These are phyloP conservation scores for Penicillium waksmanii DNA, from an alignment of 495 filamentous ascomycete genomes.

Conservation along the genomic window DNA sequence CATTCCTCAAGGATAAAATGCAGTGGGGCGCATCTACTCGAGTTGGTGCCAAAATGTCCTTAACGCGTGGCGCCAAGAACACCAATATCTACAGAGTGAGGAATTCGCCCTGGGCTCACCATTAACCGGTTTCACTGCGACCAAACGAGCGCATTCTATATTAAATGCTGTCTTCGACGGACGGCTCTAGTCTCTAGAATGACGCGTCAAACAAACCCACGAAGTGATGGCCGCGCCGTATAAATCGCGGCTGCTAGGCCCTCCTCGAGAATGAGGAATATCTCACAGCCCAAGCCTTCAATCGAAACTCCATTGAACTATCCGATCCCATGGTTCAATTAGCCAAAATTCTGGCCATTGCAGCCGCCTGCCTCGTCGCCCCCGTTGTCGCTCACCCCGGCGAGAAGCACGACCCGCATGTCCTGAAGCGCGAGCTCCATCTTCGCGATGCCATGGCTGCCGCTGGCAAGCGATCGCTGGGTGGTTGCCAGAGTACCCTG, in stretches of 20 bases:
- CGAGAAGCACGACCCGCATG: slow-evolving; percentile 41
- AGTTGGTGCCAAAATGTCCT: neutral
- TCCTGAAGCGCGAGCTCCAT: slow-evolving; percentile 36
- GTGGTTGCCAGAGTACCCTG: slow-evolving; percentile 30
- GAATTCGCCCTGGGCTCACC: neutral
- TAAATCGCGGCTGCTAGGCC: neutral
- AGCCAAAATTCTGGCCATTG: slow-evolving; percentile 32
- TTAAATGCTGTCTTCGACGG: neutral
- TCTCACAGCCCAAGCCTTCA: neutral
- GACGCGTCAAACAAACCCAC: neutral
- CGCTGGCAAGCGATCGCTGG: slow-evolving; percentile 31
- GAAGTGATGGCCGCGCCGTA: neutral
- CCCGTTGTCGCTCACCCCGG: slow-evolving; percentile 39
- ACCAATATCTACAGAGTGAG: neutral
- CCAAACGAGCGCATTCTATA: neutral
- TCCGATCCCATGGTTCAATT: slow-evolving; percentile 25
- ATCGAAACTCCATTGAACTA: neutral
- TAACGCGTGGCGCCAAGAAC: slow-evolving; percentile 3
- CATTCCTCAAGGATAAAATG: neutral
- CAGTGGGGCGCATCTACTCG: neutral
- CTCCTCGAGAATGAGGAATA: neutral
- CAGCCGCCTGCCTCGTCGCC: slow-evolving; percentile 27
- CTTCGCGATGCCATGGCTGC: slow-evolving; percentile 34
- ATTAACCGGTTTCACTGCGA: neutral
- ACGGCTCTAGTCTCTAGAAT: neutral